Evolutionary conservation across 371 early-diverging fungal species (phyloP).

Genomic region (Syncephalis fuscata): DNA sequence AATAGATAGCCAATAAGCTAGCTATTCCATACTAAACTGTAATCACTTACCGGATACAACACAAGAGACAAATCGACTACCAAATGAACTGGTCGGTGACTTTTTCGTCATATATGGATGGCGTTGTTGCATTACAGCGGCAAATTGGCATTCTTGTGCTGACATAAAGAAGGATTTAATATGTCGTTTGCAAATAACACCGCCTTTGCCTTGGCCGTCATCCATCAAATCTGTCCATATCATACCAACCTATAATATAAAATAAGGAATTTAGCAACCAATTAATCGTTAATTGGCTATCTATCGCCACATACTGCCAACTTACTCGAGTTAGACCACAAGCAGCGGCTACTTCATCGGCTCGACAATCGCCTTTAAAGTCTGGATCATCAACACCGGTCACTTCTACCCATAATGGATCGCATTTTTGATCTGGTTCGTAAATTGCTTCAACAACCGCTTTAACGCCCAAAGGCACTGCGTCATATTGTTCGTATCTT

Average conservation of each 20-base stretch:
- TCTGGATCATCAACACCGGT: no score
- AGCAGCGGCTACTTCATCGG: slow-evolving; percentile 43
- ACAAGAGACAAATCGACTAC: slow-evolving; percentile 86
- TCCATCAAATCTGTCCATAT: slow-evolving; percentile 90
- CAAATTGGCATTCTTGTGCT: slow-evolving; percentile 80
- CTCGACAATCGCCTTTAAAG: no score
- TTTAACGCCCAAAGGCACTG: slow-evolving; percentile 93
- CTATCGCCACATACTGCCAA: not conserved
- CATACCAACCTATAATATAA: slow-evolving; percentile 59
- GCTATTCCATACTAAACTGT: no score
- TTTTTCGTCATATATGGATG: slow-evolving; percentile 58
- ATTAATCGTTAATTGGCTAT: no score
- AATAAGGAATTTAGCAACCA: no score
- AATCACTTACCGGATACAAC: slow-evolving; percentile 75
- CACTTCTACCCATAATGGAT: slow-evolving; percentile 20
- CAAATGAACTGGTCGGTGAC: slow-evolving; percentile 60
- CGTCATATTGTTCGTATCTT: slow-evolving; percentile 75
- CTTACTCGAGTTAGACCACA: slow-evolving; percentile 56
- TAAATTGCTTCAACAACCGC: slow-evolving; percentile 94
- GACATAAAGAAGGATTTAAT: slow-evolving; percentile 88
- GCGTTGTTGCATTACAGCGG: slow-evolving; percentile 74
- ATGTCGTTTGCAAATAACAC: slow-evolving; percentile 76
- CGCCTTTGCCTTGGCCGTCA: slow-evolving; percentile 66
- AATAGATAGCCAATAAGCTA: no score
- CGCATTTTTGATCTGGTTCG: slow-evolving; percentile 83